A percentile compares a stretch with the other conserved stretches of the same genome.
These are phyloP conservation scores for Ophiostoma quercus DNA, from an alignment of 2,329 filamentous ascomycete species.

Conservation along the genomic window DNA sequence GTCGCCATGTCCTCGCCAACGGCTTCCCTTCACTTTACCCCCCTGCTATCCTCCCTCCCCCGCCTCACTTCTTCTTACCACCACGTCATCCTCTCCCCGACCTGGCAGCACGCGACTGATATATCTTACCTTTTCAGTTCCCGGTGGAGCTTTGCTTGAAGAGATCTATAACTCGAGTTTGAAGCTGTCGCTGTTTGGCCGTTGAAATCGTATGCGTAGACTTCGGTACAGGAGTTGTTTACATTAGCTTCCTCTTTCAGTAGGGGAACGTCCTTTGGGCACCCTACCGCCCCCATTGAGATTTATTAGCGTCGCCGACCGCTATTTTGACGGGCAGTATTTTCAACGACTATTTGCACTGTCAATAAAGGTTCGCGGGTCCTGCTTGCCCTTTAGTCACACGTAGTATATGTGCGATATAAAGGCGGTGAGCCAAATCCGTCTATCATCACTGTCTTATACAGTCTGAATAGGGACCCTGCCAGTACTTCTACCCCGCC, in stretches of 20 bases:
- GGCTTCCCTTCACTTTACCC: background rate
- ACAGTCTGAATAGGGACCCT: background rate
- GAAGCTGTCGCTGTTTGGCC: background rate
- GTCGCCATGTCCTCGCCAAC: background rate
- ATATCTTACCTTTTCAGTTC: background rate
- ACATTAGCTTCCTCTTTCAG: background rate
- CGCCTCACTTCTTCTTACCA: background rate
- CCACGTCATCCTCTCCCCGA: background rate
- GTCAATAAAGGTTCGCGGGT: too few relatives aligned
- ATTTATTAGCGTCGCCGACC: constrained; percentile 17
- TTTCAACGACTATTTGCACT: background rate
- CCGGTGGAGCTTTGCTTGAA: background rate
- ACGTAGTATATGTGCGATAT: too few relatives aligned
- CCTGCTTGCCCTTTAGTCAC: too few relatives aligned
- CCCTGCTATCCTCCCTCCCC: background rate
- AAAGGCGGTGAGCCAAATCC: background rate
- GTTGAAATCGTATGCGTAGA: background rate
- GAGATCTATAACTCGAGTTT: background rate
- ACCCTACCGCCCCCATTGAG: constrained; percentile 8
- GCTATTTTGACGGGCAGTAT: constrained; percentile 2
- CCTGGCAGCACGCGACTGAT: background rate
- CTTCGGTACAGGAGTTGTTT: background rate
- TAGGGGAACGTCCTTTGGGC: background rate
- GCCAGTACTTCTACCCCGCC: background rate
- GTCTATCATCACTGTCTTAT: background rate